These are phyloP conservation scores for Aspergillus costaricaensis DNA, from an alignment of 2,329 filamentous ascomycete genomes.

Conservation along the genomic window DNA sequence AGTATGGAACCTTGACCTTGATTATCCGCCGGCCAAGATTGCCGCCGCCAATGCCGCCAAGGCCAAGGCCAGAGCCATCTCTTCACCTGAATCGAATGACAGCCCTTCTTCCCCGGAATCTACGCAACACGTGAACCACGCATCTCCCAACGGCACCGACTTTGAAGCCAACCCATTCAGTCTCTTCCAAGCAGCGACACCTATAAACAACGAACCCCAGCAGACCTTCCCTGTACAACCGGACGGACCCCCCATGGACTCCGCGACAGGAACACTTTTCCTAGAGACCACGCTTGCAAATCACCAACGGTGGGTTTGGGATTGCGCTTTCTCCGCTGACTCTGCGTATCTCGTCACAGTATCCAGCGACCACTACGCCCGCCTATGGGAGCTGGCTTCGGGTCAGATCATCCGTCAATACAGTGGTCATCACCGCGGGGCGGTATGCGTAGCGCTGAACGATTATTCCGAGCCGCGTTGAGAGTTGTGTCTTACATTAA, in stretches of 20 bases:
- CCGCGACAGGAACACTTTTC: slow-evolving; percentile 61
- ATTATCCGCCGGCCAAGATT: slow-evolving; percentile 47
- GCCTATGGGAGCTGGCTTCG: slow-evolving; percentile 83
- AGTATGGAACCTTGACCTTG: slow-evolving; percentile 91
- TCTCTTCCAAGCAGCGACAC: slow-evolving; percentile 29
- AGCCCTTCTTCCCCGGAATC: slow-evolving; percentile 21
- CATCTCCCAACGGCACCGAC: slow-evolving; percentile 25
- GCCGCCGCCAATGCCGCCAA: slow-evolving; percentile 30
- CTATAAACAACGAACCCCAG: slow-evolving; percentile 30
- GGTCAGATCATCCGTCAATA: slow-evolving; percentile 93
- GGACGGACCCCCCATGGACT: slow-evolving; percentile 44
- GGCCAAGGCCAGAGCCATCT: slow-evolving; percentile 20
- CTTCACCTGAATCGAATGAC: slow-evolving; percentile 15
- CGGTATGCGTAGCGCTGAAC: slow-evolving; percentile 89
- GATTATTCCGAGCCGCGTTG: slow-evolving; percentile 64
- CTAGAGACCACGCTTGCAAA: slow-evolving; percentile 84
- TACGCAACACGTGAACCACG: slow-evolving; percentile 22
- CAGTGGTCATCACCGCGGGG: slow-evolving; percentile 88
- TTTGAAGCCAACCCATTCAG: slow-evolving; percentile 28
- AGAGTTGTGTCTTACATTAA: neutral
- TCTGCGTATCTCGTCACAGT: slow-evolving; percentile 91
- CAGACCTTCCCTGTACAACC: slow-evolving; percentile 38
- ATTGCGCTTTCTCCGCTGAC: slow-evolving; percentile 92
- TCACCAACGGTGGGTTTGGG: slow-evolving; percentile 97
- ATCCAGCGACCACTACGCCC: slow-evolving; percentile 89